A percentile compares a stretch with the other conserved stretches of the same genome.
These are phyloP conservation scores for Acrodontium crateriforme DNA, from an alignment of 2,329 filamentous ascomycete species.

Conservation along the genomic window DNA sequence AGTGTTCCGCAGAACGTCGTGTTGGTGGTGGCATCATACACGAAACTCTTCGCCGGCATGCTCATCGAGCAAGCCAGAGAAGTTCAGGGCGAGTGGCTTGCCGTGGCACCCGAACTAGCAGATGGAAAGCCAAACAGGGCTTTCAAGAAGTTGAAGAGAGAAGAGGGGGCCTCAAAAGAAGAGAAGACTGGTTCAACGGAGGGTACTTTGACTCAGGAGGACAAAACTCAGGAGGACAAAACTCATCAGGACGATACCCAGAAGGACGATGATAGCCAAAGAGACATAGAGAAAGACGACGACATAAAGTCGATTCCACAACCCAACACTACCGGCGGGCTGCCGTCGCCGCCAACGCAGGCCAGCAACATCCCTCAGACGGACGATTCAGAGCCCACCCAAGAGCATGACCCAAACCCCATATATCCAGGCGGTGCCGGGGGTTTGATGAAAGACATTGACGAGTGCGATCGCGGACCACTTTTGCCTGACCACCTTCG, in stretches of 20 bases:
- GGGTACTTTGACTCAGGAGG: background rate
- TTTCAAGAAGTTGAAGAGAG: conserved; percentile 13
- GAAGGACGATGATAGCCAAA: conserved; percentile 5
- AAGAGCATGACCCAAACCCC: conserved; percentile 5
- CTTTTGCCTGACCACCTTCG: conserved; percentile 61
- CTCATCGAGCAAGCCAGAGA: conserved; percentile 58
- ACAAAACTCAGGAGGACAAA: conserved; percentile 13
- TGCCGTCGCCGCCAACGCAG: background rate
- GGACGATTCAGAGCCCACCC: conserved; percentile 4
- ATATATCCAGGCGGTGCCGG: conserved; percentile 15
- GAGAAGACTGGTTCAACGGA: too few species aligned
- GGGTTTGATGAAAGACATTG: conserved; percentile 12
- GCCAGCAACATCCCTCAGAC: conserved; percentile 45
- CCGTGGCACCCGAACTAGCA: conserved; percentile 37
- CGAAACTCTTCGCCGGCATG: conserved; percentile 65
- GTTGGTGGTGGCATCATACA: conserved; percentile 60
- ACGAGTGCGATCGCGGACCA: conserved; percentile 37
- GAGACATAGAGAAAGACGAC: background rate
- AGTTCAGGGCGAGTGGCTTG: conserved; percentile 59
- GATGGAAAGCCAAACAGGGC: conserved; percentile 35
- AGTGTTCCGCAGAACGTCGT: conserved; percentile 62
- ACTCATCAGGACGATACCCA: conserved; percentile 20
- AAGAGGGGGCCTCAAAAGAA: too few species aligned
- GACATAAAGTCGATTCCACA: too few species aligned
- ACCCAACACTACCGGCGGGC: background rate